Evolutionary conservation across 176 grass and related monocot genomes (phyloP).

Genomic region (Luzula sylvatica): DNA sequence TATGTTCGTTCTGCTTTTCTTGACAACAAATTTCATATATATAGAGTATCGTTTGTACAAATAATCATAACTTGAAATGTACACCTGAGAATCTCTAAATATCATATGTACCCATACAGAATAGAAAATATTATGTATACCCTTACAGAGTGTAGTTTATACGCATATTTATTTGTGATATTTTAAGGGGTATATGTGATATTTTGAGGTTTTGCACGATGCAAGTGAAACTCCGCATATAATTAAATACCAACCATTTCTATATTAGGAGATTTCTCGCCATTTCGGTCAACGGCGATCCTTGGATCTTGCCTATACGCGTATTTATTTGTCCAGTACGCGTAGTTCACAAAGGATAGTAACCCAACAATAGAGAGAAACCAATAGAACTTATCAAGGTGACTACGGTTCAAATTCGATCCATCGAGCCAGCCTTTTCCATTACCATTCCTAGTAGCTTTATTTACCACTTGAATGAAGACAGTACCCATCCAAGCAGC

Average conservation of each 20-base stretch:
- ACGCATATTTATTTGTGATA: too few species aligned
- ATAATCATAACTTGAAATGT: too few species aligned
- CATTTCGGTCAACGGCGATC: neutral
- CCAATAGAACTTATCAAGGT: conserved; percentile 65
- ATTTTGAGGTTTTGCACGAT: too few species aligned
- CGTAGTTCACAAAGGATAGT: conserved; percentile 29
- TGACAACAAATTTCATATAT: too few species aligned
- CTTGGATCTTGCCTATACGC: conserved; percentile 31
- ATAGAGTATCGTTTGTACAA: too few species aligned
- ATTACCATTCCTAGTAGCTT: conserved; percentile 8
- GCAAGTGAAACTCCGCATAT: too few species aligned
- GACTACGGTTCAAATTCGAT: conserved; percentile 22
- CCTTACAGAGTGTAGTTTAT: too few species aligned
- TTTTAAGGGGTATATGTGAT: too few species aligned
- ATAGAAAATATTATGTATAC: too few species aligned
- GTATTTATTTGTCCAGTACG: conserved; percentile 35
- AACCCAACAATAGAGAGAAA: conserved; percentile 30
- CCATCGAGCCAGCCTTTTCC: conserved; percentile 38
- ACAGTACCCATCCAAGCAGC: conserved; percentile 44
- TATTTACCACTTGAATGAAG: conserved; percentile 43
- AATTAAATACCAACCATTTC: conserved; percentile 2
- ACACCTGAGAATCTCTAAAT: too few species aligned
- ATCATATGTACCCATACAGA: too few species aligned
- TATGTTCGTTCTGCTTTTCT: conserved; percentile 15
- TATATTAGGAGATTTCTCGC: conserved; percentile 4